These are phyloP conservation scores for Dysphania ambrosioides DNA, from an alignment of 148 eudicot genomes.

Conservation along the genomic window DNA sequence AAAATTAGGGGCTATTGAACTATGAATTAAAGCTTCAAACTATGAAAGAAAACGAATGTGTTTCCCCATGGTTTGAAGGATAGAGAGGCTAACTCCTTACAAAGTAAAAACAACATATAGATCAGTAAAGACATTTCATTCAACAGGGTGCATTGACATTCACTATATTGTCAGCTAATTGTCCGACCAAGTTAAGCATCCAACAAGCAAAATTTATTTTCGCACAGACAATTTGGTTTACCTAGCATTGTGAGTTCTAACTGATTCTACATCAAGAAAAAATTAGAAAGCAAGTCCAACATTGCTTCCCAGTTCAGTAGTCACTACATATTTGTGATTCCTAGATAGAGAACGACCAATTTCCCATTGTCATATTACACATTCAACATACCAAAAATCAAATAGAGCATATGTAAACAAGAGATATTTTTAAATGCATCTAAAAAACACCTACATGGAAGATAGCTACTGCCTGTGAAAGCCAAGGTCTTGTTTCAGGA, in stretches of 20 bases:
- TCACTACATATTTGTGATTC: no score
- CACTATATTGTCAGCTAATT: no score
- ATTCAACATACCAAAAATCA: not conserved
- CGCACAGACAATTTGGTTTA: not conserved
- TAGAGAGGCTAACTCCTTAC: no score
- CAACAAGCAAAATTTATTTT: not conserved
- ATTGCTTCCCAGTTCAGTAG: not conserved
- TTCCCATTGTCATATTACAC: not conserved
- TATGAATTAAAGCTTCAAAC: not conserved
- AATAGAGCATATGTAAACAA: not conserved
- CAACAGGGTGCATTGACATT: not conserved
- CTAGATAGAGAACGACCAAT: not conserved
- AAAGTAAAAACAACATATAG: not conserved
- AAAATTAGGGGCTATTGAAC: not conserved
- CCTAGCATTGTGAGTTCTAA: not conserved
- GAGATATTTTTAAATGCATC: not conserved
- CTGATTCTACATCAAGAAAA: not conserved
- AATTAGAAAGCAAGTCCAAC: not conserved
- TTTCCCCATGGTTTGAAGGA: not conserved
- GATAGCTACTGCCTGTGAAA: slow-evolving; percentile 77
- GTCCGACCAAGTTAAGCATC: not conserved
- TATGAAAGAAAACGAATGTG: not conserved
- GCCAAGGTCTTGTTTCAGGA: slow-evolving; percentile 58
- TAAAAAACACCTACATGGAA: slow-evolving; percentile 75
- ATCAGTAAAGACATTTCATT: not conserved